Evolutionary conservation across 352 stramenopile species (phyloP).

Genomic region (Blastocystis sp.): DNA sequence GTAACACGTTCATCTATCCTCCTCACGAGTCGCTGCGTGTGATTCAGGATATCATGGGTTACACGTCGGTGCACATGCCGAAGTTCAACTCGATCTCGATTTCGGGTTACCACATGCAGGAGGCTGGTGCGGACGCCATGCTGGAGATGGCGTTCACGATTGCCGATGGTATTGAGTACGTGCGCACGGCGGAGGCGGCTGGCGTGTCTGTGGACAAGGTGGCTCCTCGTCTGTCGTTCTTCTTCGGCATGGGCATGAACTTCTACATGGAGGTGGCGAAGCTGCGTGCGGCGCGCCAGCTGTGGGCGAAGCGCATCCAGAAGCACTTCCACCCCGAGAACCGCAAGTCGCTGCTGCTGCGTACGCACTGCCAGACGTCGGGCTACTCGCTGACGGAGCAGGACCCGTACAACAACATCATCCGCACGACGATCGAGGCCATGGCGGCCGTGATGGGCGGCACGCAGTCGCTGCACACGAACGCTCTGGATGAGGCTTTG

Average conservation of each 20-base stretch:
- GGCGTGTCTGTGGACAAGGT: conserved; percentile 87
- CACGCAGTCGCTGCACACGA: conserved; percentile 94
- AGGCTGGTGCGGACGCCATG: conserved; percentile 87
- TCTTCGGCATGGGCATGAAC: conserved; percentile 95
- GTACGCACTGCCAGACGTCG: conserved; percentile 92
- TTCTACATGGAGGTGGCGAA: conserved; percentile 95
- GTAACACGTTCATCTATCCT: conserved; percentile 97
- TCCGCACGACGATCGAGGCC: conserved; percentile 91
- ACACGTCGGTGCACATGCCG: conserved; percentile 89
- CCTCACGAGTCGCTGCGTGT: conserved; percentile 87
- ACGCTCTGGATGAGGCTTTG: conserved; percentile 92
- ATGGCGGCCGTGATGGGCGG: conserved; percentile 86
- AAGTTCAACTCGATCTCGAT: conserved; percentile 96
- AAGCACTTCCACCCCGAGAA: conserved; percentile 90
- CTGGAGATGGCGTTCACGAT: conserved; percentile 94
- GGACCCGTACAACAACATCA: conserved; percentile 95
- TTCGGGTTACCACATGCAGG: conserved; percentile 95
- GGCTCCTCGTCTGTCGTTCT: conserved; percentile 89
- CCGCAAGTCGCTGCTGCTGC: conserved; percentile 85
- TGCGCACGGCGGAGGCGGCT: conserved; percentile 84
- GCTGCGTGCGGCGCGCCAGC: conserved; percentile 83
- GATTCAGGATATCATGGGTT: conserved; percentile 93
- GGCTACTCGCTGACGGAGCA: conserved; percentile 91
- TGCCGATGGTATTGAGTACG: conserved; percentile 92
- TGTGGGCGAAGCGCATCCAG: conserved; percentile 89